A percentile compares a stretch with the other conserved stretches of the same genome.
phyloP scores from a whole-genome alignment of 495 filamentous ascomycete species.

The Pyrenula massariospora region DNA sequence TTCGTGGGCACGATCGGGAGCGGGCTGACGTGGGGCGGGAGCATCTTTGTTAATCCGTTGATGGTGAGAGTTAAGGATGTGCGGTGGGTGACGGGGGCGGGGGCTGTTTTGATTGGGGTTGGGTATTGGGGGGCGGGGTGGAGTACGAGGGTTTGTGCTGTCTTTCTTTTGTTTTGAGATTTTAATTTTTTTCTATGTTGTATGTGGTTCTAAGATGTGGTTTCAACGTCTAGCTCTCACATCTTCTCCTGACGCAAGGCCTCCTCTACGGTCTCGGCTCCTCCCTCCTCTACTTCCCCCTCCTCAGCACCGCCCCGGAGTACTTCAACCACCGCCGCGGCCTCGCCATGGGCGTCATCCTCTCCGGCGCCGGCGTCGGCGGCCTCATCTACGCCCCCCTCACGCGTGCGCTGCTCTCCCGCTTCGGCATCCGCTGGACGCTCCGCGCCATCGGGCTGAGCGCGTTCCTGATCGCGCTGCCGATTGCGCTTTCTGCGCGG shows the following conservation, averaged over 20 bases:
- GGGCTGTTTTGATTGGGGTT: conserved; percentile 12
- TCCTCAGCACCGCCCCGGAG: conserved; percentile 33
- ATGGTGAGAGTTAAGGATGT: conserved; percentile 25
- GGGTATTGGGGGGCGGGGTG: conserved; percentile 9
- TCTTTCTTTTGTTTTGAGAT: conserved; percentile 21
- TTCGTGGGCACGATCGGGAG: conserved; percentile 36
- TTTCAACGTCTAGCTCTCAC: conserved; percentile 27
- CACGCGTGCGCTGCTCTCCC: conserved; percentile 25
- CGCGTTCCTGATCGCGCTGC: conserved; percentile 12
- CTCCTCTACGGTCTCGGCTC: conserved; percentile 33
- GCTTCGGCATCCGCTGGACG: conserved; percentile 32
- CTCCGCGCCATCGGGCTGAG: conserved; percentile 25
- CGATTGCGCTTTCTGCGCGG: not conserved
- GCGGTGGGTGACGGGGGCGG: conserved; percentile 10
- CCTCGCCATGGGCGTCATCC: conserved; percentile 39
- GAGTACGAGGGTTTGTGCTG: conserved; percentile 20
- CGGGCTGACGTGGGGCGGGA: conserved; percentile 38
- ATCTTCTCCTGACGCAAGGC: conserved; percentile 36
- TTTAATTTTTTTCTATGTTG: too few species aligned
- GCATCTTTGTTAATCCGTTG: conserved; percentile 34
- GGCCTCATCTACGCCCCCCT: conserved; percentile 30
- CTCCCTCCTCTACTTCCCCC: conserved; percentile 37
- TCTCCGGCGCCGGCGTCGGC: conserved; percentile 29
- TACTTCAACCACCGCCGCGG: conserved; percentile 37
- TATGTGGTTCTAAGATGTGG: too few species aligned